Conservation (phyloP, 225 moss, liverwort and hornwort genomes). For the Takakia lepidozioides region DNA sequence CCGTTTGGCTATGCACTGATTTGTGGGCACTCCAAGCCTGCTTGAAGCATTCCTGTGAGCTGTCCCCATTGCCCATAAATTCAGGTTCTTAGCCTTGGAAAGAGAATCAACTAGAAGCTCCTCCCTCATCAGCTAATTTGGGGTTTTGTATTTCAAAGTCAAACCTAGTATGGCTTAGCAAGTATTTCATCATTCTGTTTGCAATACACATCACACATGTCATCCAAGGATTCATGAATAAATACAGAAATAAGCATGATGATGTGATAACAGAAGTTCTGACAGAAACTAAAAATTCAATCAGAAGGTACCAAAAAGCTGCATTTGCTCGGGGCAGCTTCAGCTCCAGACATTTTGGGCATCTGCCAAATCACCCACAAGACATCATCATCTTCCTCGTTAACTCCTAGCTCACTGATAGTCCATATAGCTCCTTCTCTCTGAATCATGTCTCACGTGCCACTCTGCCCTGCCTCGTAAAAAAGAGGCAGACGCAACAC, state of each 20-base stretch:
- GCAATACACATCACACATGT: too few species aligned
- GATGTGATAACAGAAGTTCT: background rate
- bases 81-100: slow-evolving; percentile 23
- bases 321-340: slow-evolving; percentile 87
- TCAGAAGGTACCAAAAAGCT: slow-evolving; percentile 63
- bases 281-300: background rate
- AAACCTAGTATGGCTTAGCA: too few species aligned
- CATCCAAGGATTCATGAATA: background rate
- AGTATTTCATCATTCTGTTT: too few species aligned
- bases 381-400: background rate
- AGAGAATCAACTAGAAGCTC: background rate
- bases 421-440: background rate
- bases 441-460: background rate
- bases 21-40: slow-evolving; percentile 82
- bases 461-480: background rate
- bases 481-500: too few species aligned
- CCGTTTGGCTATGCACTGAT: slow-evolving; percentile 36
- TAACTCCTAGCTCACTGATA: too few species aligned
- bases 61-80: too few species aligned
- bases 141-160: background rate
- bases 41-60: slow-evolving; percentile 98
- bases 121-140: background rate
- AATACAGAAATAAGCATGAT: background rate
- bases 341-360: slow-evolving; percentile 88
- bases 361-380: slow-evolving; percentile 47